These are phyloP conservation scores for Epithemia pelagica DNA, from an alignment of 108 stramenopile genomes.

Conservation along the genomic window DNA sequence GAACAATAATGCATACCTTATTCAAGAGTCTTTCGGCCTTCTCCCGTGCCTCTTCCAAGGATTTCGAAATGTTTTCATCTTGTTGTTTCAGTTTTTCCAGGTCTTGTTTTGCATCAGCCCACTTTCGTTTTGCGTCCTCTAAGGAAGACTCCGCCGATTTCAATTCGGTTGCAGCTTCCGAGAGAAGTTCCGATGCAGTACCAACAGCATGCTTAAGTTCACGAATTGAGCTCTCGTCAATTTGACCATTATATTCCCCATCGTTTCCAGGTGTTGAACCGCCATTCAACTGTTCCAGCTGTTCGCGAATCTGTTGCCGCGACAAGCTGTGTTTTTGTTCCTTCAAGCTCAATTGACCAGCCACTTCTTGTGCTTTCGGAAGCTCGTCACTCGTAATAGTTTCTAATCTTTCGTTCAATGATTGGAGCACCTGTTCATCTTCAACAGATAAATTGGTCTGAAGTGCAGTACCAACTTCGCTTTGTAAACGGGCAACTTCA, in stretches of 20 bases:
- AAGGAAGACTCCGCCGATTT: neutral
- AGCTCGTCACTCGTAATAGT: neutral
- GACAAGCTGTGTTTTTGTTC: neutral
- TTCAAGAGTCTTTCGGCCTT: slow-evolving; percentile 68
- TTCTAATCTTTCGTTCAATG: slow-evolving; percentile 10
- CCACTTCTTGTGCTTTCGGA: neutral
- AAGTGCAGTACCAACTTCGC: slow-evolving; percentile 86
- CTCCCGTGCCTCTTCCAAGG: slow-evolving; percentile 61
- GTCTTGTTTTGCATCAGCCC: slow-evolving; percentile 46
- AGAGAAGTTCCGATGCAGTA: no score
- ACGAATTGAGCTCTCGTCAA: slow-evolving; percentile 1
- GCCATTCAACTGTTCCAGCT: neutral
- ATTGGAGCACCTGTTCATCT: slow-evolving; percentile 47
- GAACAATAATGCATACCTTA: slow-evolving; percentile 43
- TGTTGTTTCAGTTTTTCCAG: slow-evolving; percentile 69
- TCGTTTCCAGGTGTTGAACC: neutral
- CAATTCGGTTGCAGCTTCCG: neutral
- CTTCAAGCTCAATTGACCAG: neutral
- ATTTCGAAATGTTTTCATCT: slow-evolving; percentile 51
- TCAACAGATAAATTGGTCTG: slow-evolving; percentile 46
- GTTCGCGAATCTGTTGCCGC: neutral
- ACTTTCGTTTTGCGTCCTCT: neutral
- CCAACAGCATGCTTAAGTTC: neutral
- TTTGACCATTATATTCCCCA: neutral
- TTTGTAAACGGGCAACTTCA: slow-evolving; percentile 36